phyloP scores from a whole-genome alignment of 257 asterid genomes.

The Ehretia macrophylla region DNA sequence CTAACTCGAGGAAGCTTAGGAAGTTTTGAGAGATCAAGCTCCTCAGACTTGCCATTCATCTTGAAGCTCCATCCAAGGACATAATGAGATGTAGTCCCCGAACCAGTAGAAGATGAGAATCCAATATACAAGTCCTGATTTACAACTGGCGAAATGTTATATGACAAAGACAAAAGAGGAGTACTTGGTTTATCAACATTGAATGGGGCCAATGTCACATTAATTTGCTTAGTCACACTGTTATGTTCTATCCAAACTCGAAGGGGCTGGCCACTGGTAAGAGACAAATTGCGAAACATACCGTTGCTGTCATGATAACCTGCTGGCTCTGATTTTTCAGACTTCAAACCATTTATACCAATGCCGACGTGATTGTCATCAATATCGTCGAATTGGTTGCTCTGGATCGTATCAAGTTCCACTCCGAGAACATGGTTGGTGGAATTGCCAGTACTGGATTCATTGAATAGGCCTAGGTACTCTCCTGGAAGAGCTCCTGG shows the following conservation, averaged over 20 bases:
- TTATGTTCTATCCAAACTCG: conserved; percentile 20
- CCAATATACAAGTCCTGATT: conserved; percentile 14
- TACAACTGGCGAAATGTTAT: conserved; percentile 13
- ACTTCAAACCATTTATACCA: conserved; percentile 10
- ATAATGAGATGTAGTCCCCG: conserved; percentile 5
- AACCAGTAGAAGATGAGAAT: conserved; percentile 14
- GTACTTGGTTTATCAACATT: conserved; percentile 5
- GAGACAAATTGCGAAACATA: conserved; percentile 24
- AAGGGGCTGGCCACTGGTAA: conserved; percentile 18
- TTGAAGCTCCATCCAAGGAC: conserved; percentile 24
- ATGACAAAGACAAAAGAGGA: conserved; percentile 9
- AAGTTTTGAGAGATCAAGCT: conserved; percentile 7
- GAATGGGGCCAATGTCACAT: conserved; percentile 17
- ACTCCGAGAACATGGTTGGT: conserved; percentile 18
- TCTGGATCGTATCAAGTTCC: conserved; percentile 25
- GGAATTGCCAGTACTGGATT: conserved; percentile 5
- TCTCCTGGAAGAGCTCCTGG: conserved; percentile 1
- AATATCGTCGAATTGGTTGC: conserved; percentile 9
- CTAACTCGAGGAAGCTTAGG: conserved; percentile 7
- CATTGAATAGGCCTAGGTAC: conserved; percentile 19
- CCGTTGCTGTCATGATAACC: conserved; percentile 4
- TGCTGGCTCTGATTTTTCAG: conserved; percentile 10
- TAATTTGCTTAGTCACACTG: neutral
- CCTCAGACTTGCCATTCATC: conserved; percentile 13
- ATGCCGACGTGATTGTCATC: conserved; percentile 26